Evolutionary conservation across 2,329 filamentous ascomycete species (phyloP).

Genomic region (Xylariaceae sp.): DNA sequence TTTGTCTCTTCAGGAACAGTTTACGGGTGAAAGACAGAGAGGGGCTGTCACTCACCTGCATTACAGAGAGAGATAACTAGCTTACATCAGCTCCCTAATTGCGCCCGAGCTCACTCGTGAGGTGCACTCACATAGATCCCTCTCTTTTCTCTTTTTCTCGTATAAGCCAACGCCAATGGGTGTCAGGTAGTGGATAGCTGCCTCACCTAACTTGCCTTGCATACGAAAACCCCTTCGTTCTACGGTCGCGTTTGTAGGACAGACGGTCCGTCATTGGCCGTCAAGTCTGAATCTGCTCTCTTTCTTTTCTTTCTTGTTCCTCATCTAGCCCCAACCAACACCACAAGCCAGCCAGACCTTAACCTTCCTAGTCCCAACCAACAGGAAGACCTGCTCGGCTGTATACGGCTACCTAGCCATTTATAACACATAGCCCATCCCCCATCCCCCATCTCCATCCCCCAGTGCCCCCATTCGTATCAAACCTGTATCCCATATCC

Average conservation of each 20-base stretch:
- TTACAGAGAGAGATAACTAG: background rate
- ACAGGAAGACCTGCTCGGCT: constrained; percentile 1
- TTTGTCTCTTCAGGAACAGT: background rate
- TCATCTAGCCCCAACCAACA: constrained; percentile 4
- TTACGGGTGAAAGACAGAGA: background rate
- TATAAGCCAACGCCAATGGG: constrained; percentile 7
- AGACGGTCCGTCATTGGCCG: constrained; percentile 26
- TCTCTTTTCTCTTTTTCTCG: too few relatives aligned
- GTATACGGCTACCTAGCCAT: constrained; percentile 10
- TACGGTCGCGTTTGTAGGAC: constrained; percentile 35
- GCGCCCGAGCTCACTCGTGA: constrained; percentile 2
- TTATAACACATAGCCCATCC: constrained; percentile 10
- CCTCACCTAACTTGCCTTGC: background rate
- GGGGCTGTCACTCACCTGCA: background rate
- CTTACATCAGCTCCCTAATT: constrained; percentile 11
- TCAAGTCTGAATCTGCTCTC: constrained; percentile 13
- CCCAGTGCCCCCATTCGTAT: background rate
- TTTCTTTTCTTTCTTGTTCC: background rate
- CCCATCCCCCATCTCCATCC: constrained; percentile 12
- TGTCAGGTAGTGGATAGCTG: background rate
- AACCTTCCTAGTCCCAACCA: constrained; percentile 1
- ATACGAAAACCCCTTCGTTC: background rate
- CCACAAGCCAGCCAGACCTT: background rate
- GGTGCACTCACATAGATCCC: constrained; percentile 6
- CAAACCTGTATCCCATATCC: background rate